These are phyloP conservation scores for Populus hybrid DNA, from an alignment of 441 rosid species.

Conservation along the genomic window DNA sequence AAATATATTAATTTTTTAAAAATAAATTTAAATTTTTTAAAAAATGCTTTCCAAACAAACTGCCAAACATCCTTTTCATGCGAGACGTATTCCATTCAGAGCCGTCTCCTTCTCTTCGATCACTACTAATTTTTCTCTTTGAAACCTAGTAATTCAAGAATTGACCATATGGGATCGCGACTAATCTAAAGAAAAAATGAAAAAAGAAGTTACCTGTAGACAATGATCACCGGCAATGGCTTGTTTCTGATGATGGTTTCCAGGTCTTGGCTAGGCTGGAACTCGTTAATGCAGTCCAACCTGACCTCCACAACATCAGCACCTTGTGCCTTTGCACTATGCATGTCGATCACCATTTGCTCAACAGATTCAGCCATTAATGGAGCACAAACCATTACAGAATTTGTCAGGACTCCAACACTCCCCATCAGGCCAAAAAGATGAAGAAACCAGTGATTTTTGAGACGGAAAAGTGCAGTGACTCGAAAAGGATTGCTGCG, in stretches of 20 bases:
- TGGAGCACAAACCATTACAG: constrained; percentile 72
- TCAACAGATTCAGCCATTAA: constrained; percentile 62
- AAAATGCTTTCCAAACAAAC: too few species aligned
- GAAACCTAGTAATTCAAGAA: neutral
- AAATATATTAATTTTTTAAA: too few species aligned
- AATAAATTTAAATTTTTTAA: too few species aligned
- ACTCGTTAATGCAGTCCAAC: constrained; percentile 57
- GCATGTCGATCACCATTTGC: constrained; percentile 48
- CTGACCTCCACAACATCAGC: constrained; percentile 87
- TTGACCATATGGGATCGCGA: neutral
- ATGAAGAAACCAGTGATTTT: neutral
- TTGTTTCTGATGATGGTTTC: constrained; percentile 42
- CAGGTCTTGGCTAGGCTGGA: constrained; percentile 49
- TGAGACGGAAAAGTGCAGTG: neutral
- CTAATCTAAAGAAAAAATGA: neutral
- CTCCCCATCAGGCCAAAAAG: constrained; percentile 30
- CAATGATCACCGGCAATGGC: constrained; percentile 73
- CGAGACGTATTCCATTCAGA: too few species aligned
- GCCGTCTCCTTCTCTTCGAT: too few species aligned
- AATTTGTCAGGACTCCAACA: constrained; percentile 22
- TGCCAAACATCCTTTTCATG: too few species aligned
- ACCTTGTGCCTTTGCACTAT: constrained; percentile 57
- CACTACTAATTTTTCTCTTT: too few species aligned
- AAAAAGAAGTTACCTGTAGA: constrained; percentile 47
- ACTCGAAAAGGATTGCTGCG: neutral